Base-by-base conservation (phyloP, 108 stramenopile genomes). In the Epithemia pelagica region DNA sequence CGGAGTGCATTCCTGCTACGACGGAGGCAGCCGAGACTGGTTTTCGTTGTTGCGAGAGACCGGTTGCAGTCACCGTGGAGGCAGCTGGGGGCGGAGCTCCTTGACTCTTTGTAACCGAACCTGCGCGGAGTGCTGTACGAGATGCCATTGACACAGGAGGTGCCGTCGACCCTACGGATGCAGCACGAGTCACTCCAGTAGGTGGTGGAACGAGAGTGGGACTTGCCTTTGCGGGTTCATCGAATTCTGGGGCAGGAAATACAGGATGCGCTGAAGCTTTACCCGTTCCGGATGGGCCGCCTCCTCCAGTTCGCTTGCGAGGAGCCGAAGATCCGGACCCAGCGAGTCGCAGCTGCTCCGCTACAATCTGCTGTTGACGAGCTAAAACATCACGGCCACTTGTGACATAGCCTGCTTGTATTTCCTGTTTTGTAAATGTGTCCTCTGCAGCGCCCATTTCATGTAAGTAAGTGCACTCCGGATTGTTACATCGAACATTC, bases 401-500 rank as follows among this genome's bases (percentile, higher is more conserved):
- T 2, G 93, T 95, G 8, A 95, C 93, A 60, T 91, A 95, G 31
- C 93, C 93, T 2, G 93, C 93, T 76, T 95, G 93, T 64, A 95
- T 95, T 76, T 91, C 93, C 74, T 95, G 93, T 66, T 95, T 95
- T 25, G 90, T 90, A 67, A 91, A 95, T 25, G 88, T 95, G 67
- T 95, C 93, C 74, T 96, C 96, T n/a, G 81, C 89, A 57, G 95
- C 96, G 10, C 96, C 98, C 85, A 98, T 87, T 59, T 90, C 77
- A 70, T 99, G 98, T 25, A 99, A 70, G 68, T 97, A 99, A 37
- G 97, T 92, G 71, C 98, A 99, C 54, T 99, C 98, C 26, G 96
- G 97, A 67, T 99, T 99, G 70, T 93, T 95, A 78, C 98, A 99
- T 22, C 95, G 85, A 24, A 94, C 87, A 69, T 86, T 89, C 63